Conservation (phyloP, 441 rosid genomes). For the Hypseocharis bilobata region DNA sequence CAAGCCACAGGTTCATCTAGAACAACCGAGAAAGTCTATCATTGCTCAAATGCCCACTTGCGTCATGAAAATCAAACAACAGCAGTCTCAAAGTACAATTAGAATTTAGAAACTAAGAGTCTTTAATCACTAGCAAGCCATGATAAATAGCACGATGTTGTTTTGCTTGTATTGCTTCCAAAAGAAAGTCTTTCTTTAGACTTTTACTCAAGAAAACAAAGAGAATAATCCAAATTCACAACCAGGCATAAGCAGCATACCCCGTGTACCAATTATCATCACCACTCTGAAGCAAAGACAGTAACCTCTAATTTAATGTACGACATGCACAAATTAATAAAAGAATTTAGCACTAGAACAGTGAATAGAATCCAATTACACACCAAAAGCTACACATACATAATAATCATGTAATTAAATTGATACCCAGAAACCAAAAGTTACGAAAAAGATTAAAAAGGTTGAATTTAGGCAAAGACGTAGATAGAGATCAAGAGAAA, state of each 20-base stretch:
- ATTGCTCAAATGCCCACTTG: no score
- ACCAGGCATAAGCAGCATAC: neutral
- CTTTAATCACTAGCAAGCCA: neutral
- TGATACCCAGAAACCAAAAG: neutral
- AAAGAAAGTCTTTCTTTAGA: no score
- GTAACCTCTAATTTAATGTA: neutral
- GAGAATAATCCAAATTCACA: no score
- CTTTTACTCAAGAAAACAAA: no score
- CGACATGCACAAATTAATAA: neutral
- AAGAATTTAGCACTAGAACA: neutral
- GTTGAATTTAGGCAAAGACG: neutral
- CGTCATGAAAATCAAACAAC: no score
- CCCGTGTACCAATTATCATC: neutral
- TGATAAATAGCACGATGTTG: neutral
- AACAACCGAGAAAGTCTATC: no score
- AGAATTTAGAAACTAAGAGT: no score
- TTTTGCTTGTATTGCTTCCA: neutral
- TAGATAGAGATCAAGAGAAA: conserved; percentile 4
- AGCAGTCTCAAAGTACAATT: no score
- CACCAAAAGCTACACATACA: neutral
- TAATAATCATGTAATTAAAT: neutral
- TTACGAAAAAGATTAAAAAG: neutral
- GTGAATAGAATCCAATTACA: neutral
- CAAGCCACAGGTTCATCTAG: no score
- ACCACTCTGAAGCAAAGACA: neutral